phyloP scores from a whole-genome alignment of 495 filamentous ascomycete genomes.

The Sporormia fimetaria region DNA sequence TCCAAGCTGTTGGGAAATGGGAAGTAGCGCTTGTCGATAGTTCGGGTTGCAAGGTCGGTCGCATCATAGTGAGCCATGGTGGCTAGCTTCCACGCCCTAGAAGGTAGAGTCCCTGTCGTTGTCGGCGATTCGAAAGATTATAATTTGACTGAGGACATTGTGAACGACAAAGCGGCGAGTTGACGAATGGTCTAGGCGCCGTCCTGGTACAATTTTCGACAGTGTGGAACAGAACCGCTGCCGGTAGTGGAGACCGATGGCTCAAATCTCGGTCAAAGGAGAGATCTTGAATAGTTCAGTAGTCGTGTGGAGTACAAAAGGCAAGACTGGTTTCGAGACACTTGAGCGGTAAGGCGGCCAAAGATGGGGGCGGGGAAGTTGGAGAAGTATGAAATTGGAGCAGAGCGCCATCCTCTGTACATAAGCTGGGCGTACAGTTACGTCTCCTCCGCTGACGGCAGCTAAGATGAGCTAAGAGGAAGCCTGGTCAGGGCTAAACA shows the following conservation, averaged over 20 bases:
- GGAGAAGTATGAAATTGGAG: constrained; percentile 4
- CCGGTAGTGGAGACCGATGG: no score
- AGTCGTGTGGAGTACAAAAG: no score
- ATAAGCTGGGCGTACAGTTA: constrained; percentile 2
- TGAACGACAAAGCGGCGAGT: constrained; percentile 5
- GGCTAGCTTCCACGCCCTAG: not conserved
- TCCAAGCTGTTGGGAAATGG: constrained; percentile 28
- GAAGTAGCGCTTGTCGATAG: constrained; percentile 25
- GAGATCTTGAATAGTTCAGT: not conserved
- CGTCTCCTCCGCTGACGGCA: no score
- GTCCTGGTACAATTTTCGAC: no score
- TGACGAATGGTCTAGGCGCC: not conserved
- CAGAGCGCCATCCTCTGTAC: not conserved
- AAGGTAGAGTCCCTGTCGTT: not conserved
- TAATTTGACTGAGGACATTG: not conserved
- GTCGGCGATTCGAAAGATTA: not conserved
- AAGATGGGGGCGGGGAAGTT: not conserved
- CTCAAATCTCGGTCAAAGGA: not conserved
- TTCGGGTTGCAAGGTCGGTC: constrained; percentile 5
- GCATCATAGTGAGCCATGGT: not conserved
- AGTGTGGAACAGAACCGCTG: no score
- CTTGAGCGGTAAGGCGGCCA: no score
- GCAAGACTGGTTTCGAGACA: no score
- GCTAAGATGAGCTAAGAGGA: constrained; percentile 2
- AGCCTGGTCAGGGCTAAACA: not conserved